Evolutionary conservation across 78 protist genomes (phyloP), one percentile per base, ranked within the genome.

Genomic region (Pelomyxa schiedti): DNA sequence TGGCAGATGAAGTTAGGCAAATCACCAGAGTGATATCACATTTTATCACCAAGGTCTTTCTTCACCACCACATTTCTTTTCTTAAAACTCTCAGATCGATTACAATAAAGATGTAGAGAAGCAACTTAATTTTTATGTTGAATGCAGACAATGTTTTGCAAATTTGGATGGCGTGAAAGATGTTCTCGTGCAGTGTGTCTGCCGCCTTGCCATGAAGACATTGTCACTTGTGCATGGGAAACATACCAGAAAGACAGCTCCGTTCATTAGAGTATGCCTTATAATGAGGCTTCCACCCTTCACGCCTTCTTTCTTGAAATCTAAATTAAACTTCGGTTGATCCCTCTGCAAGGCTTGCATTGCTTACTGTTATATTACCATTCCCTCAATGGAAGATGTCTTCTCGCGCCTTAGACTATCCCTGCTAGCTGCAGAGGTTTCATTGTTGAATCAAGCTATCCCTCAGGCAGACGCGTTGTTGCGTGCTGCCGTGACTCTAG

Each of bases 401-500:
- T 65, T 80, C 40, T 8, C 68, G 69, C 80, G 86, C 39, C 77
- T 90, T 41, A 39, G 38, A 3, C 86, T 88, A 30, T 87, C 80
- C 63, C 75, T 82, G 39, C 42, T 69, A 24, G 28, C 77, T 0
- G 88, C 78, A 0, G 32, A 64, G 0, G 66, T 87, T 8, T 86
- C 89, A 4, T 65, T 90, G 9, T 69, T 80, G 42, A 87, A 87
- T 63, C 80, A 75, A 63, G 64, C 90, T 1, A 80, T 87, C 9
- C 73, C 92, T 32, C 95, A 90, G 74, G 95, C 90, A 7, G 95
- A 90, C 64, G 58, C 90, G 8, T 68, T 90, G 7, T 53, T 90
- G 68, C 73, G 75, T 37, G 79, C 86, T 38, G 86, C 90, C 65
- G 74, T 87, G 76, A 81, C 78, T 26, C 74, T 85, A 40, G 32